Base-by-base conservation (phyloP, 1,284 basidiomycete species). In the Ceratobasidium sp. region DNA sequence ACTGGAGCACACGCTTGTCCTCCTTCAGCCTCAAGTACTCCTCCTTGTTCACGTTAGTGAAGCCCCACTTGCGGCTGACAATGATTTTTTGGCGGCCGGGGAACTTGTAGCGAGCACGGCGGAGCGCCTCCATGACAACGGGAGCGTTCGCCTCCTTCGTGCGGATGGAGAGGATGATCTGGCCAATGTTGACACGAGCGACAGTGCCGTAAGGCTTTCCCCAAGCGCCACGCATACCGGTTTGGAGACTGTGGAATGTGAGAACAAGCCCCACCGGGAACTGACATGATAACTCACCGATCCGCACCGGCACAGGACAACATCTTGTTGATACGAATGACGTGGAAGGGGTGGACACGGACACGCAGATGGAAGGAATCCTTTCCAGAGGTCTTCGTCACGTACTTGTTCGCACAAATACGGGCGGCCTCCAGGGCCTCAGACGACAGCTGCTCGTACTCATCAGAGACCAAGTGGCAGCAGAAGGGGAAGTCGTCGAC, bases 291-390 rank as follows among this genome's bases (percentile, higher is more conserved):
- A 13, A 82, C 87, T 46, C 73, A 90, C 91, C 92, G 87, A 96
- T 98, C 97, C 80, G 97, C 96, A 82, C 97, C 97, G 79, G 97
- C 97, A 83, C 97, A 98, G 75, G 93, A 95, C 88, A 98, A 94
- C 94, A 98, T 98, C 91, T 99, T 99, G 94, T 99, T 98, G 92
- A 98, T 98, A 79, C 97, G 94, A 84, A 99, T 86, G 79, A 98
- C 95, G 84, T 98, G 97, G 95, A 93, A 98, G 75, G 97, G 97
- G 87, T 99, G 97, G 73, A 95, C 95, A 77, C 96, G 93, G 78
- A 99, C 95, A 80, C 97, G 91, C 82, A 98, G 83, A 84, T 99
- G 97, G 96, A 99, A 98, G 23, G 96, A 94, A 81, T 99, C 97
- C 87, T 98, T 98, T 82, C 97, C 97, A 66, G 94, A 91, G 28